Evolutionary conservation across 495 filamentous ascomycete genomes (phyloP).

Genomic region (Penicillium alfredii): DNA sequence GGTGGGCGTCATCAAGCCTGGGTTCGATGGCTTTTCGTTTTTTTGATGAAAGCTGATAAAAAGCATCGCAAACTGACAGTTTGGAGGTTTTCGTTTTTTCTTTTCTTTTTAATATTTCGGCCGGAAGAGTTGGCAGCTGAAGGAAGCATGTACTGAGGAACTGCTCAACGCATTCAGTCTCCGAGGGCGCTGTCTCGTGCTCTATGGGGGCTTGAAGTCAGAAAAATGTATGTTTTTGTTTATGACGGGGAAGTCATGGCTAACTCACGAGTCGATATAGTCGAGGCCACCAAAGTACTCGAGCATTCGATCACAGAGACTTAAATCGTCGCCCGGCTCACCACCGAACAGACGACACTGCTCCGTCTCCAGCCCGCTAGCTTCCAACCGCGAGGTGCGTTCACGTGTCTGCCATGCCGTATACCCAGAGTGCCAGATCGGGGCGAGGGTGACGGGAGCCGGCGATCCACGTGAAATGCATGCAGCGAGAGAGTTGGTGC

Average conservation of each 20-base stretch:
- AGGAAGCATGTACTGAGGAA: no score
- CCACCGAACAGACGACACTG: slow-evolving; percentile 44
- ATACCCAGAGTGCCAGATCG: slow-evolving; percentile 39
- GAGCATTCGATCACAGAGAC: slow-evolving; percentile 44
- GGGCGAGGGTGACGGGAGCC: slow-evolving; percentile 26
- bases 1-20: slow-evolving; percentile 6
- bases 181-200: slow-evolving; percentile 16
- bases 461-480: slow-evolving; percentile 18
- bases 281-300: slow-evolving; percentile 45
- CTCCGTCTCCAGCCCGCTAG: slow-evolving; percentile 27
- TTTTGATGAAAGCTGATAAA: slow-evolving; percentile 5
- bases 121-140: no score
- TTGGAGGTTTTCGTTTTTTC: slow-evolving; percentile 4
- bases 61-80: no score
- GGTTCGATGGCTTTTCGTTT: slow-evolving; percentile 12
- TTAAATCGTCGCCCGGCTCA: slow-evolving; percentile 42
- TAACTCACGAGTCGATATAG: slow-evolving; percentile 43
- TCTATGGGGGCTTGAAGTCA: slow-evolving; percentile 12
- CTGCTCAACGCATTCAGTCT: slow-evolving; percentile 26
- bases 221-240: no score
- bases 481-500: slow-evolving; percentile 10
- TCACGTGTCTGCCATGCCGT: slow-evolving; percentile 35
- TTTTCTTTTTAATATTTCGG: slow-evolving; percentile 9
- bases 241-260: neutral
- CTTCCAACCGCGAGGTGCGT: slow-evolving; percentile 16